A percentile compares a stretch with the other conserved stretches of the same genome.
Evolutionary conservation across 1,284 basidiomycete genomes (phyloP).

Genomic region (Cystobasidium slooffiae): DNA sequence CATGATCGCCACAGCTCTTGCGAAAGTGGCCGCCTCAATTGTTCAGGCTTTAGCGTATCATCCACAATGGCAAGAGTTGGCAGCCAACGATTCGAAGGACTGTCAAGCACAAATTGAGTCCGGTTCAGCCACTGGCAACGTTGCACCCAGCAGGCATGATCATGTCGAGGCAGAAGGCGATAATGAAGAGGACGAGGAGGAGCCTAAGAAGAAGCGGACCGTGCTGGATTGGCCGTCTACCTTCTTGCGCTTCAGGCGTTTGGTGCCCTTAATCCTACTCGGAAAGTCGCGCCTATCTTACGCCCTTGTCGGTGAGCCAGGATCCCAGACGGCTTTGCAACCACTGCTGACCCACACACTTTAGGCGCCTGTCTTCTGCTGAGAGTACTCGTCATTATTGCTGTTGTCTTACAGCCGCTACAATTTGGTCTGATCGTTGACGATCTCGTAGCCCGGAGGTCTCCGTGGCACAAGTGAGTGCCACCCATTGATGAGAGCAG

Average conservation of each 20-base stretch:
- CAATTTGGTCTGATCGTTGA: constrained; percentile 70
- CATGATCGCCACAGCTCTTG: background rate
- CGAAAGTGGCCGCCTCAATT: background rate
- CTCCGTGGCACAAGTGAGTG: constrained; percentile 54
- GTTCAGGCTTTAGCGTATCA: background rate
- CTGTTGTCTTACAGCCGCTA: constrained; percentile 74
- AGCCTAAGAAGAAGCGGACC: background rate
- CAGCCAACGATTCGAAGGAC: no score
- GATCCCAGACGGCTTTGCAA: no score
- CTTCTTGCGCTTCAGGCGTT: constrained; percentile 46
- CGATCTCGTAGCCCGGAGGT: constrained; percentile 53
- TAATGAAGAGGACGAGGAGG: constrained; percentile 28
- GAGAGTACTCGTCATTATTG: constrained; percentile 69
- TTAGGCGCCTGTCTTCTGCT: constrained; percentile 66
- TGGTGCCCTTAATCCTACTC: constrained; percentile 82
- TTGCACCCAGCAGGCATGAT: background rate
- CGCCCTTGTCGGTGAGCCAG: constrained; percentile 61
- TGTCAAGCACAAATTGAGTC: no score
- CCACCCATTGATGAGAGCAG: constrained; percentile 65
- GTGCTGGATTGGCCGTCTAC: constrained; percentile 18
- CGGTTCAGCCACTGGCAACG: background rate
- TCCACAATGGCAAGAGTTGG: background rate
- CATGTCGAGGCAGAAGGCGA: background rate
- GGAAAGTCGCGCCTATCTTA: constrained; percentile 68
- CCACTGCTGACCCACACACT: background rate